Conservation (phyloP, 768 basidiomycete species). For the Pilatotrama ljubarskyi region DNA sequence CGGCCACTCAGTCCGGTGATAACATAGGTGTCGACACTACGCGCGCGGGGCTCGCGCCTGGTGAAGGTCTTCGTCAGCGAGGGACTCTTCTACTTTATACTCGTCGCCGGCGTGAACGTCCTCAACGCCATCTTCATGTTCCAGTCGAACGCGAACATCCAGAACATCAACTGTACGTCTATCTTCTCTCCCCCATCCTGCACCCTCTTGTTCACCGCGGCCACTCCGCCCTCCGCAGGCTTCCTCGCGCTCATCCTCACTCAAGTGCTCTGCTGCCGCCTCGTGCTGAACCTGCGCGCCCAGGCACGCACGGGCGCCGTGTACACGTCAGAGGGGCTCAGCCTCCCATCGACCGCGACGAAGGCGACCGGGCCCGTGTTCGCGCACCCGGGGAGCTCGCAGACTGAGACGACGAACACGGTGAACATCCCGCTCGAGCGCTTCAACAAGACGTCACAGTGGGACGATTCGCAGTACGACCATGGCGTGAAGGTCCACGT, state of each 20-base stretch:
- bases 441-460: neutral
- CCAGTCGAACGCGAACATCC: constrained; percentile 13
- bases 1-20: neutral
- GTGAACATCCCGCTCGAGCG: constrained; percentile 14
- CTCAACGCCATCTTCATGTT: constrained; percentile 16
- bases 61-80: constrained; percentile 13
- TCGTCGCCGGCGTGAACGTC: constrained; percentile 9
- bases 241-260: constrained; percentile 14
- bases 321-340: neutral
- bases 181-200: neutral
- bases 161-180: constrained; percentile 12
- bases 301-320: neutral
- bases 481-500: constrained; percentile 10
- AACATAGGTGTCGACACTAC: neutral
- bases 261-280: constrained; percentile 12
- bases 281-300: constrained; percentile 13
- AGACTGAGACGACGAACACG: neutral
- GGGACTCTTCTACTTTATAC: constrained; percentile 12
- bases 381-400: neutral
- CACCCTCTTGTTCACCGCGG: neutral
- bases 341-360: neutral
- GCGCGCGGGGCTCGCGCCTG: constrained; percentile 2
- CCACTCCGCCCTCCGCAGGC: neutral
- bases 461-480: constrained; percentile 1
- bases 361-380: neutral